phyloP scores from a whole-genome alignment of 176 grass and related monocot species.

The Triticum urartu region DNA sequence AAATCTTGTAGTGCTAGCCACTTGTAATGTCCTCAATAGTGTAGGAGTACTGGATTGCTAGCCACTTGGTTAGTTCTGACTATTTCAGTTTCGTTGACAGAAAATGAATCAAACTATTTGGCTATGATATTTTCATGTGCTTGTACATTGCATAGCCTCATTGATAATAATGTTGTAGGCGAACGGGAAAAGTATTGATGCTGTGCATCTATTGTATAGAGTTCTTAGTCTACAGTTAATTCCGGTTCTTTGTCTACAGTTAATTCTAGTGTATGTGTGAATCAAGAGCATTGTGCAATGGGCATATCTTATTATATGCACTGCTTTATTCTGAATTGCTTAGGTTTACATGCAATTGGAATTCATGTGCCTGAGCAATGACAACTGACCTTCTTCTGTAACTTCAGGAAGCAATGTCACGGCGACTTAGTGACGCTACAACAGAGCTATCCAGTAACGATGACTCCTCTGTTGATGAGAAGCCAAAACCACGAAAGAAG shows the following conservation, averaged over 20 bases:
- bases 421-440: slow-evolving; percentile 58
- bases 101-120: neutral
- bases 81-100: neutral
- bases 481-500: slow-evolving; percentile 54
- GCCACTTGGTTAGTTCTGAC: neutral
- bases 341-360: neutral
- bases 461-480: slow-evolving; percentile 53
- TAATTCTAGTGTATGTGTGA: neutral
- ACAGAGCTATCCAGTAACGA: slow-evolving; percentile 48
- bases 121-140: neutral
- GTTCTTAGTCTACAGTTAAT: neutral
- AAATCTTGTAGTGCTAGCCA: neutral
- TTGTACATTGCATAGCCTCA: neutral
- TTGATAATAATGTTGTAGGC: neutral
- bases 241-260: neutral
- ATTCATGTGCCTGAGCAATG: neutral
- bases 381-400: slow-evolving; percentile 19
- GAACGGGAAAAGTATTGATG: neutral
- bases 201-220: no score
- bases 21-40: neutral
- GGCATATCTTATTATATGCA: neutral
- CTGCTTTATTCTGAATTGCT: neutral
- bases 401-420: slow-evolving; percentile 67
- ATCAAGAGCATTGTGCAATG: neutral
- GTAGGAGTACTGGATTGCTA: neutral